Evolutionary conservation across 2,329 filamentous ascomycete species (phyloP).

Genomic region (Dendryphion nanum): DNA sequence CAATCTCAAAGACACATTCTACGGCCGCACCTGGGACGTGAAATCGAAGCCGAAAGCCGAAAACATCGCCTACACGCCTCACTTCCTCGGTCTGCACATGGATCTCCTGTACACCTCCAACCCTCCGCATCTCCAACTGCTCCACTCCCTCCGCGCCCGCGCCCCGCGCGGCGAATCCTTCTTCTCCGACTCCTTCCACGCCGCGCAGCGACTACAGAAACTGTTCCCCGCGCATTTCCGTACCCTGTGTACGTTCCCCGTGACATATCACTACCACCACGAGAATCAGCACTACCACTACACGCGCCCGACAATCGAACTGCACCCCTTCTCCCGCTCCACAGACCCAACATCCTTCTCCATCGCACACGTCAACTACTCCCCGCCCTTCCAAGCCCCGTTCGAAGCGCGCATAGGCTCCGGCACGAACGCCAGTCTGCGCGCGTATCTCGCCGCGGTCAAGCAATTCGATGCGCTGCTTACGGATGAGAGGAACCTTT

Average conservation of each 20-base stretch:
- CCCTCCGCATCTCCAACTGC: constrained; percentile 77
- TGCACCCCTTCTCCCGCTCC: constrained; percentile 24
- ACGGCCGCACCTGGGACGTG: constrained; percentile 89
- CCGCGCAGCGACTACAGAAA: constrained; percentile 47
- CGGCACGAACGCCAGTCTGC: constrained; percentile 23
- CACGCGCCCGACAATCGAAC: constrained; percentile 56
- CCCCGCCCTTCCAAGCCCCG: constrained; percentile 74
- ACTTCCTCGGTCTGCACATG: constrained; percentile 85
- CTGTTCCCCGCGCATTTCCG: constrained; percentile 28
- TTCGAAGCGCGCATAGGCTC: constrained; percentile 41
- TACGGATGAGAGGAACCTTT: constrained; percentile 58
- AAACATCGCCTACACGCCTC: constrained; percentile 85
- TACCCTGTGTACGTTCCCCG: constrained; percentile 43
- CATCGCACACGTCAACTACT: constrained; percentile 61
- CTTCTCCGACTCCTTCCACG: constrained; percentile 74
- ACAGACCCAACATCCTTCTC: constrained; percentile 29
- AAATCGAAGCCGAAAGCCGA: constrained; percentile 76
- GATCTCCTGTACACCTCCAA: constrained; percentile 84
- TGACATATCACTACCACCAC: constrained; percentile 69
- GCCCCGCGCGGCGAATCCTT: constrained; percentile 79
- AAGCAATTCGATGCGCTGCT: constrained; percentile 59
- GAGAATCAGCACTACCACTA: constrained; percentile 60
- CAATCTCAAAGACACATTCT: constrained; percentile 80
- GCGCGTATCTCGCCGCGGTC: constrained; percentile 43
- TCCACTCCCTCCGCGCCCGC: constrained; percentile 84